A percentile compares a stretch with the other conserved stretches of the same genome.
Evolutionary conservation across 2,329 filamentous ascomycete species (phyloP).

Genomic region (Furcasterigmium furcatum): DNA sequence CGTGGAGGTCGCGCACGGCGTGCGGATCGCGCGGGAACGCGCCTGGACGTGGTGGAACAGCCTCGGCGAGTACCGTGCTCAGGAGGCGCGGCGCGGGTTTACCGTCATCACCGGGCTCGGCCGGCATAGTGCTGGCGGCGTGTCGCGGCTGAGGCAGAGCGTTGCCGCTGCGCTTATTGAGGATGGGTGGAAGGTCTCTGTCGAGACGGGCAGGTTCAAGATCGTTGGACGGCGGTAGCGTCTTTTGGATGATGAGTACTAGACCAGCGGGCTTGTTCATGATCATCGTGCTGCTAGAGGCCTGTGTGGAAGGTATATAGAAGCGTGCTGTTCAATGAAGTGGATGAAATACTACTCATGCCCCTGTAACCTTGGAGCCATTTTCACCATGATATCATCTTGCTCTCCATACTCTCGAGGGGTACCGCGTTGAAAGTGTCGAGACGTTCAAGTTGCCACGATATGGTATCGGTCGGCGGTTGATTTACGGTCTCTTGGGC

Average conservation of each 20-base stretch:
- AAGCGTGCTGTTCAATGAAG: too few species aligned
- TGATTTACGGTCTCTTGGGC: too few species aligned
- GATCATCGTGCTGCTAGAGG: too few species aligned
- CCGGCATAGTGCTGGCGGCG: slow-evolving; percentile 73
- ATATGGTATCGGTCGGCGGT: too few species aligned
- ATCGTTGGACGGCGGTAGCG: slow-evolving; percentile 57
- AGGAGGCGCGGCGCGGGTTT: slow-evolving; percentile 50
- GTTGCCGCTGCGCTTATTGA: slow-evolving; percentile 72
- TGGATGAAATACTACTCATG: too few species aligned
- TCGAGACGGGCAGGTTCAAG: slow-evolving; percentile 66
- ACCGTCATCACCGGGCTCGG: slow-evolving; percentile 80
- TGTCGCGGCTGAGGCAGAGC: slow-evolving; percentile 71
- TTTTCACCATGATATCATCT: too few species aligned
- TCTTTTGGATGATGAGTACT: neutral
- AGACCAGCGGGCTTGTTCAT: neutral
- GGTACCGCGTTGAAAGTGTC: too few species aligned
- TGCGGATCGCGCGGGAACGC: slow-evolving; percentile 68
- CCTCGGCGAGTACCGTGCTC: slow-evolving; percentile 61
- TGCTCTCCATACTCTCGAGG: too few species aligned
- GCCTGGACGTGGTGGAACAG: slow-evolving; percentile 74
- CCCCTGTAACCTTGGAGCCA: too few species aligned
- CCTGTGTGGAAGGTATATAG: too few species aligned
- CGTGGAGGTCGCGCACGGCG: slow-evolving; percentile 75
- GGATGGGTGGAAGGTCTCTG: slow-evolving; percentile 81
- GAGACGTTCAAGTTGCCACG: too few species aligned